Conservation (phyloP, 2,329 filamentous ascomycete genomes). For the Diaporthe sp. region DNA sequence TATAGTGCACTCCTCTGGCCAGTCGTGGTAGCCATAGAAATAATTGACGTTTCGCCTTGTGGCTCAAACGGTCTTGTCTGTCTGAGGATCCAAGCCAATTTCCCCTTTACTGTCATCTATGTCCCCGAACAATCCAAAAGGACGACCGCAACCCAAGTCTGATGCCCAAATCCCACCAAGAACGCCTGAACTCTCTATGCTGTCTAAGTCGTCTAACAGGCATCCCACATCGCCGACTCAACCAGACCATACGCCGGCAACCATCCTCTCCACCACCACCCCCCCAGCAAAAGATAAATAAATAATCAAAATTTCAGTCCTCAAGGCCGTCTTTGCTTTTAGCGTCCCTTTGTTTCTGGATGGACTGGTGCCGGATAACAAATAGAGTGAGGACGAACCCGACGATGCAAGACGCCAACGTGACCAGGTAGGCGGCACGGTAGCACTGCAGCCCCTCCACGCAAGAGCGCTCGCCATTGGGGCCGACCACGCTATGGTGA, state of each 20-base stretch:
- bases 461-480: conserved; percentile 81
- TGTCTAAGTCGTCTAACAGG: conserved; percentile 28
- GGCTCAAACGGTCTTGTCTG: background rate
- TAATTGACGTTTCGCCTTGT: background rate
- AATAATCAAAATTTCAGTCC: conserved; percentile 46
- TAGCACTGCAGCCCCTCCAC: conserved; percentile 86
- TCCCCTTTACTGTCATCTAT: background rate
- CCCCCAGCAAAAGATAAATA: background rate
- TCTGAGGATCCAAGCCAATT: background rate
- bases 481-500: conserved; percentile 77
- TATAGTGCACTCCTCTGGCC: background rate
- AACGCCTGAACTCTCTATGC: conserved; percentile 31
- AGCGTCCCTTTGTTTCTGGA: conserved; percentile 54
- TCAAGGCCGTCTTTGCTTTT: conserved; percentile 53
- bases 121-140: background rate
- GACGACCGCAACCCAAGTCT: background rate
- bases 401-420: conserved; percentile 77
- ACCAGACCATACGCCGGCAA: conserved; percentile 1
- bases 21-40: background rate
- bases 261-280: background rate
- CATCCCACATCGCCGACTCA: background rate
- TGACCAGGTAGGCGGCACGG: conserved; percentile 83
- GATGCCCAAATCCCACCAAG: background rate
- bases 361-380: conserved; percentile 74
- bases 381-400: conserved; percentile 80